These are phyloP conservation scores for Chenopodium suecicum DNA, from an alignment of 148 eudicot species.

Conservation along the genomic window DNA sequence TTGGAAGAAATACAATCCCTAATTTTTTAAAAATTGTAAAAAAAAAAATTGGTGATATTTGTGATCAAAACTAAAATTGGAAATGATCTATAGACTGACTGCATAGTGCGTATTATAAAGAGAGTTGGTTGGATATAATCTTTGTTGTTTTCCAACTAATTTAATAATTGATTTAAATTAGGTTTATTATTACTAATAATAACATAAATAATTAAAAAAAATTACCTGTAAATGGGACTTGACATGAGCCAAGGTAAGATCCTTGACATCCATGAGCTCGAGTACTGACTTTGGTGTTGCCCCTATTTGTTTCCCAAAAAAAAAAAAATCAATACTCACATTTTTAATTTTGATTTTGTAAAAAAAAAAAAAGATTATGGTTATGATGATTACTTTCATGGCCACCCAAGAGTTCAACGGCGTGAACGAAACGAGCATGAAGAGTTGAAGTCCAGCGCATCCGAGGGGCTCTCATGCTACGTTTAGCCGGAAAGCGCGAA, in stretches of 20 bases:
- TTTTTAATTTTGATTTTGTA: not conserved
- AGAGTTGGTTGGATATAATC: not conserved
- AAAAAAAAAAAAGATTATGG: not conserved
- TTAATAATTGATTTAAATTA: not conserved
- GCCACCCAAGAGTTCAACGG: slow-evolving; percentile 96
- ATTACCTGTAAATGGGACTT: slow-evolving; percentile 95
- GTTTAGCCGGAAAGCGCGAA: slow-evolving; percentile 71
- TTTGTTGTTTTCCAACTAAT: not conserved
- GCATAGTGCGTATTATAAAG: too few relatives aligned
- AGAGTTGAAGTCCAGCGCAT: slow-evolving; percentile 97
- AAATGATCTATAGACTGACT: not conserved
- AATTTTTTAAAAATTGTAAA: not conserved
- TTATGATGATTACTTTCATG: slow-evolving; percentile 65
- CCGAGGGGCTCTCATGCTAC: slow-evolving; percentile 93
- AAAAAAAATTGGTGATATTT: not conserved
- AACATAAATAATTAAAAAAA: not conserved
- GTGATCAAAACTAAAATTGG: not conserved
- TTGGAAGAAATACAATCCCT: not conserved
- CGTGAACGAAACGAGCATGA: slow-evolving; percentile 91
- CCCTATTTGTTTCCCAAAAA: slow-evolving; percentile 37
- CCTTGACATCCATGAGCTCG: slow-evolving; percentile 98
- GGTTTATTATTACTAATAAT: not conserved
- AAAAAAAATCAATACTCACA: too few relatives aligned
- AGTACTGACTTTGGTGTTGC: slow-evolving; percentile 96
- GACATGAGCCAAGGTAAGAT: slow-evolving; percentile 96